Percentiles rank a stretch among this genome's conserved stretches.
Conservation (phyloP, 495 filamentous ascomycete genomes). For the Hypoxylon trugodes region DNA sequence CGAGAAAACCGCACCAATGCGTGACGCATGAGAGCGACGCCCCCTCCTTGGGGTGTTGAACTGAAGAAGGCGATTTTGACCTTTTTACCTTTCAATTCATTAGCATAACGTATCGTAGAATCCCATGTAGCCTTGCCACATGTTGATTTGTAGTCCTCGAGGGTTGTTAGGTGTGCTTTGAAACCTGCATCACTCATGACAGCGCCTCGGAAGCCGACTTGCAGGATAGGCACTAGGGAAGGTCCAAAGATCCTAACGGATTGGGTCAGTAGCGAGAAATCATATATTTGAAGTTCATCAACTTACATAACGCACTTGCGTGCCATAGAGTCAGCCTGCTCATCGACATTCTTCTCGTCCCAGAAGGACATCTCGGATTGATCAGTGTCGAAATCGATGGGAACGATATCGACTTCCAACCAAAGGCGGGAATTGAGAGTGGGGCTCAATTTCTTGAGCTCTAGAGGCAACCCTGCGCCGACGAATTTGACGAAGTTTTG, state of each 20-base stretch:
- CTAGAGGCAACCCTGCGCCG: constrained; percentile 66
- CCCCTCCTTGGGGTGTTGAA: constrained; percentile 85
- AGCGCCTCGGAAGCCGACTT: constrained; percentile 76
- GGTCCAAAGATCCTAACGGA: constrained; percentile 75
- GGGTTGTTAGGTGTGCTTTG: constrained; percentile 64
- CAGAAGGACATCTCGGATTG: constrained; percentile 57
- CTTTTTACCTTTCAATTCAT: constrained; percentile 70
- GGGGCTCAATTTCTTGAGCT: constrained; percentile 62
- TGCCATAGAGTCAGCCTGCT: constrained; percentile 87
- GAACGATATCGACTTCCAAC: constrained; percentile 80
- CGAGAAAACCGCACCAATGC: constrained; percentile 79
- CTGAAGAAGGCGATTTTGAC: constrained; percentile 86
- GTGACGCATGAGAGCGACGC: constrained; percentile 89
- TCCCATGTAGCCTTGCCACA: constrained; percentile 72
- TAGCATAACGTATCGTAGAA: constrained; percentile 71
- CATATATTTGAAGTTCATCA: neutral
- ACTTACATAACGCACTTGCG: constrained; percentile 68
- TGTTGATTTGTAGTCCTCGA: constrained; percentile 71
- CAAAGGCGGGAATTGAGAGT: constrained; percentile 77
- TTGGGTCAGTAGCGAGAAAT: constrained; percentile 4
- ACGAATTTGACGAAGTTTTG: constrained; percentile 73
- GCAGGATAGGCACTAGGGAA: constrained; percentile 72
- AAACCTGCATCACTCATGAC: constrained; percentile 79
- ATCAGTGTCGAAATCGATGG: constrained; percentile 64
- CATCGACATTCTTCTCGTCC: constrained; percentile 70